Evolutionary conservation across 2,329 filamentous ascomycete species (phyloP), one percentile per base, ranked within the genome.

Genomic region (Talaromyces albobiverticillius): DNA sequence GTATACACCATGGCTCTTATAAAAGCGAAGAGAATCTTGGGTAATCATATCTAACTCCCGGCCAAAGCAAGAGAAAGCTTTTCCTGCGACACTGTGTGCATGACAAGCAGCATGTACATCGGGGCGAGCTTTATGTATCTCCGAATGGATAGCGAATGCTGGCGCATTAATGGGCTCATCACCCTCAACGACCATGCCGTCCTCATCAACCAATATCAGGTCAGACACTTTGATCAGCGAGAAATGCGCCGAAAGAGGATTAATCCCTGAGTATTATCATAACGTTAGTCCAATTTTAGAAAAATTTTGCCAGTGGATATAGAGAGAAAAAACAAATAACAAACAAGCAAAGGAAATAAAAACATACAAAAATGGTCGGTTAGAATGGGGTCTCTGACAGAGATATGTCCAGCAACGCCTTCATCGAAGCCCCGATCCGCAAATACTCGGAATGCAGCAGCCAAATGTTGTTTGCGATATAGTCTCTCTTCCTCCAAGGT

Each of bases 171-270:
- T 70, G n/a, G 57, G 65, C 62, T 71, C 73, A 53, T 71, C 68
- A 9, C 72, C 73, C 16, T 71, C 62, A 1, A 74, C 71, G 2
- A 74, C 68, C 18, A 69, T 61, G 20, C 74, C 74, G 14, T 69
- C 62, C 54, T 76, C 72, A 45, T 76, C 71, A 4, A 75, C 72
- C 5, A 76, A 66, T 43, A 76, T 74, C 51, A 77, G 61, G 51
- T 76, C 73, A 1, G 65, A 70, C 22, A 75, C 73, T 18, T 61
- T 60, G 52, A 77, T 72, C 20, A 69, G 68, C 1, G 65, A 68
- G 62, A 79, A 79, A 61, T 79, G 76, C 50, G 67, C 70, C 1
- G 70, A n/a, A n/a, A 73, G 13, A 78, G 76, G 72, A 50, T 76
- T 76, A 3, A 76, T 64, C 73, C 73, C 63, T 45, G 3, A 31